Evolutionary conservation across 768 basidiomycete genomes (phyloP), one percentile per base, ranked within the genome.

Genomic region (Rubroboletus satanas): DNA sequence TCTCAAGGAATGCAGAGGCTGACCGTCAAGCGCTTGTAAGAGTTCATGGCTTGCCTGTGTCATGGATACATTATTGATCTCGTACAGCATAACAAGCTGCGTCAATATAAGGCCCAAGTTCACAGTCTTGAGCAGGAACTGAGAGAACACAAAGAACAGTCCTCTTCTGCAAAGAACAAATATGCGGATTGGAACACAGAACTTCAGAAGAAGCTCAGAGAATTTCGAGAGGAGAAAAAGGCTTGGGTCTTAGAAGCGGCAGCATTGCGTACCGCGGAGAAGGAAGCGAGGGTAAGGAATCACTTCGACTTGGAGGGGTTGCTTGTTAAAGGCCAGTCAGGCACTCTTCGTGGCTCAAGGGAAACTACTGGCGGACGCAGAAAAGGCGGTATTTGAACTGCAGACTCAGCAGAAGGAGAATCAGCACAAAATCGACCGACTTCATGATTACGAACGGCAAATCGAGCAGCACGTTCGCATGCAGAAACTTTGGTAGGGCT

Each of bases 101-200:
- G 87, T 51, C 88, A 87, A 58, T 89, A 90, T 67, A 84, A 85
- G 48, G 71, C 78, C 2, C 82, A 86, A 65, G 86, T 92, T 26
- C 77, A 79, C 15, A 75, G 74, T 21, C 77, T 93, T 9, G 84
- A 90, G 58, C 77, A 73, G 35, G 85, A 91, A 56, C 75, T 94
- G 32, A 83, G 79, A 44, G 84, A 87, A 43, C 83, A 92, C 57
- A 88, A 85, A 56, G 77, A 79, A 35, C 87, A 90, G 60, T 85
- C 90, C 1, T 79, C 83, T 2, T 81, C 80, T 14, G 82, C 85
- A 3, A 90, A 90, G 66, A 81, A 83, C 56, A 87, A 88, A 62
- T 91, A 90, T 64, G 81, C 83, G 3, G 89, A 92, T 54, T 95
- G 90, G 88, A 91, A 91, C 60, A 79, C 75, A 4, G 84, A 91